phyloP scores from a whole-genome alignment of 805 yeast genomes.

The Debaryomyces prosopidis region DNA sequence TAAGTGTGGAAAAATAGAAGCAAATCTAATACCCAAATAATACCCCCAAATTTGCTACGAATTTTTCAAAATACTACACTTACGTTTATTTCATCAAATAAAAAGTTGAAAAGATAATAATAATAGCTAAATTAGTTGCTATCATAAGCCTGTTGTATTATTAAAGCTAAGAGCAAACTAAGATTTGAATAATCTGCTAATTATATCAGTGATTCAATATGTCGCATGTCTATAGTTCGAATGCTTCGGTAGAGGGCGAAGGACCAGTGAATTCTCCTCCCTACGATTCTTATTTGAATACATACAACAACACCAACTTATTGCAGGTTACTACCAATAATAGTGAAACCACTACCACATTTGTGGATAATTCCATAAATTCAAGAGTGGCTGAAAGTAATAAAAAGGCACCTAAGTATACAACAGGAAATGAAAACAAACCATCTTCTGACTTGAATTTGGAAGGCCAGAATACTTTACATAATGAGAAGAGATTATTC shows the following conservation, averaged over 20 bases:
- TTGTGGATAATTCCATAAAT: background rate
- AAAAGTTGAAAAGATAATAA: no score
- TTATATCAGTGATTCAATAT: background rate
- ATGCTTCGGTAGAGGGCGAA: background rate
- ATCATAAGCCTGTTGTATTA: no score
- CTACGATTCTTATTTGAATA: conserved; percentile 1
- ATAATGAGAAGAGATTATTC: conserved; percentile 51
- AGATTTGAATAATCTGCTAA: no score
- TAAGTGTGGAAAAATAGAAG: no score
- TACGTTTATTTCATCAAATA: no score
- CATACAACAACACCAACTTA: background rate
- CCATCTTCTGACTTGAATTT: background rate
- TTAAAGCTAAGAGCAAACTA: no score
- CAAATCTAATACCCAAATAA: no score
- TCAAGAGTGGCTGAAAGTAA: background rate
- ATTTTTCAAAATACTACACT: no score
- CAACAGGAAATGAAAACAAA: background rate
- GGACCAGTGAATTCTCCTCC: conserved; percentile 2
- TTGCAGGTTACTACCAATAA: conserved; percentile 1
- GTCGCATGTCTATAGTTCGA: background rate
- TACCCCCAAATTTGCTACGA: no score
- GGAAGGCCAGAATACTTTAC: conserved; percentile 29
- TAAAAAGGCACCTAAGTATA: background rate
- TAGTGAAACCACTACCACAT: conserved; percentile 5
- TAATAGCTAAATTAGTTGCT: no score